A percentile compares a stretch with the other conserved stretches of the same genome.
These are phyloP conservation scores for Capronia epimyces DNA, from an alignment of 2,329 filamentous ascomycete genomes.

Conservation along the genomic window DNA sequence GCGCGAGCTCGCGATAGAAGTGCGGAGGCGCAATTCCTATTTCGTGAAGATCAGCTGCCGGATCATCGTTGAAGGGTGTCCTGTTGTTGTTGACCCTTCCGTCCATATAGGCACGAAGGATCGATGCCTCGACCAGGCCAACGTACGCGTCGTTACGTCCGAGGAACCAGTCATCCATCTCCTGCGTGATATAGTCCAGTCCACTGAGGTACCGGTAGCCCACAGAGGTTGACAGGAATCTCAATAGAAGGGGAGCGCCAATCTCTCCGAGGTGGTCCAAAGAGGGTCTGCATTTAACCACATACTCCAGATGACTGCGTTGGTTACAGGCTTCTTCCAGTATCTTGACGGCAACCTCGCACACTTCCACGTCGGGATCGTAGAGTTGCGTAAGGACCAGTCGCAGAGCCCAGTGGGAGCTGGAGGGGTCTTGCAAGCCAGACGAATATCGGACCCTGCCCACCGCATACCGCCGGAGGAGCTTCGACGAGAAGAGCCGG, in stretches of 20 bases:
- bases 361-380: slow-evolving; percentile 94
- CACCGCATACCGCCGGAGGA: slow-evolving; percentile 79
- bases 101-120: slow-evolving; percentile 72
- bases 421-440: slow-evolving; percentile 44
- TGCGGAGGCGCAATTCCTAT: slow-evolving; percentile 75
- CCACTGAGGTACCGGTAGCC: slow-evolving; percentile 97
- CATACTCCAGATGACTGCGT: slow-evolving; percentile 84
- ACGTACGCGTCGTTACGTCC: slow-evolving; percentile 97
- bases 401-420: slow-evolving; percentile 93
- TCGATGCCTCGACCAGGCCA: slow-evolving; percentile 85
- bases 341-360: slow-evolving; percentile 92
- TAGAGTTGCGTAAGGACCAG: slow-evolving; percentile 97
- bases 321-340: slow-evolving; percentile 95
- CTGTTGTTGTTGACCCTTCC: slow-evolving; percentile 44
- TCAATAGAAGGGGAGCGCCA: slow-evolving; percentile 81
- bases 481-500: slow-evolving; percentile 80
- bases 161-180: slow-evolving; percentile 99
- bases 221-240: slow-evolving; percentile 91
- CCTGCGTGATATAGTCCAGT: slow-evolving; percentile 95
- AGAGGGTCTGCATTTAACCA: slow-evolving; percentile 90
- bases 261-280: slow-evolving; percentile 96
- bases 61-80: slow-evolving; percentile 46
- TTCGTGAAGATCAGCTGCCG: slow-evolving; percentile 55
- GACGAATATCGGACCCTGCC: slow-evolving; percentile 44
- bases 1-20: slow-evolving; percentile 91